Evolutionary conservation across 495 filamentous ascomycete genomes (phyloP).

Genomic region (Lophiostoma macrostomum): DNA sequence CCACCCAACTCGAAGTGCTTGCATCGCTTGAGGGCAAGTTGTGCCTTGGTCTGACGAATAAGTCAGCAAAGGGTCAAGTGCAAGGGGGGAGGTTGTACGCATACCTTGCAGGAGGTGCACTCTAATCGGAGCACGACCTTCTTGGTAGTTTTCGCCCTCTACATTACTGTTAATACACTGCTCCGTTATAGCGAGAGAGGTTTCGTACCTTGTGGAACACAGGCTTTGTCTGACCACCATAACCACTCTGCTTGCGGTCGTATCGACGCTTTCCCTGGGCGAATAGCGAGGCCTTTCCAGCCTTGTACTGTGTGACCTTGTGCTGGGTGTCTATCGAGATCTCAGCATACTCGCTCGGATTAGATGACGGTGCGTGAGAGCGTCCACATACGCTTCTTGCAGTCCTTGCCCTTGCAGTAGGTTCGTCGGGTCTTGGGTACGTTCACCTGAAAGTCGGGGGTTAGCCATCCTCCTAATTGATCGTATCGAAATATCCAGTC

Average conservation of each 20-base stretch:
- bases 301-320: conserved; percentile 97
- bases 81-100: neutral
- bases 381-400: conserved; percentile 64
- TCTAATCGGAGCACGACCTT: conserved; percentile 98
- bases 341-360: conserved; percentile 5
- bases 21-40: conserved; percentile 96
- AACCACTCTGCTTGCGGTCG: conserved; percentile 99
- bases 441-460: conserved; percentile 63
- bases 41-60: conserved; percentile 70
- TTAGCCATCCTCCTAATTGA: conserved; percentile 7
- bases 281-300: conserved; percentile 84
- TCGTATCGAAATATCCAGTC: neutral
- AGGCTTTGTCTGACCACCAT: conserved; percentile 99
- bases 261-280: conserved; percentile 99
- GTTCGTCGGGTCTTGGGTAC: conserved; percentile 87
- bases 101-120: conserved; percentile 86
- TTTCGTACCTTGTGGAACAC: conserved; percentile 81
- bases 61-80: neutral
- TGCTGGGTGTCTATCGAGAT: conserved; percentile 63
- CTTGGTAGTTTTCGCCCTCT: conserved; percentile 99
- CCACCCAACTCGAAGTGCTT: conserved; percentile 99
- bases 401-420: conserved; percentile 92
- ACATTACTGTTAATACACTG: neutral
- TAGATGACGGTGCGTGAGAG: neutral
- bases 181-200: neutral